Evolutionary conservation across 106 monocot genomes (phyloP).

Genomic region (Platanthera zijinensis): DNA sequence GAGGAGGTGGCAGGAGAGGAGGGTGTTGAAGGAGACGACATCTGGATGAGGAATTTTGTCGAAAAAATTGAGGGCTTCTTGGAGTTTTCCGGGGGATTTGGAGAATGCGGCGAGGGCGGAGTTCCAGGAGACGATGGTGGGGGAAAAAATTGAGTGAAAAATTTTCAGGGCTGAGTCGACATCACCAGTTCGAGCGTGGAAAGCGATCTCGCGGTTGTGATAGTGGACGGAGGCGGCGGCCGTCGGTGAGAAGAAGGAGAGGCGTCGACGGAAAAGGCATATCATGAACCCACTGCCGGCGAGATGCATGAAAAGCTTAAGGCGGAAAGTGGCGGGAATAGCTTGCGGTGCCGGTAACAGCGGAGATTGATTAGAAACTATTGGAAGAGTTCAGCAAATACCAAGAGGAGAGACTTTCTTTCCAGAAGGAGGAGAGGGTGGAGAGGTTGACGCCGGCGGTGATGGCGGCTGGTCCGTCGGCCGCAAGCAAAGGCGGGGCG

Average conservation of each 20-base stretch:
- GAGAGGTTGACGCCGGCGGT: too few species aligned
- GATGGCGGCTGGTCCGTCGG: too few species aligned
- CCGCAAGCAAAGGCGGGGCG: too few species aligned
- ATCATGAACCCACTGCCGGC: neutral
- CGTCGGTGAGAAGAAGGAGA: neutral
- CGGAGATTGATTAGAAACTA: too few species aligned
- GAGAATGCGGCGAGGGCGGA: constrained; percentile 45
- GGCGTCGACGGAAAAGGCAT: neutral
- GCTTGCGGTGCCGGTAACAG: too few species aligned
- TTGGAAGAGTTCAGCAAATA: too few species aligned
- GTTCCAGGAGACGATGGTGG: constrained; percentile 44
- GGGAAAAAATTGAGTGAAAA: constrained; percentile 37
- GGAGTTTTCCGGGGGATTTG: constrained; percentile 22
- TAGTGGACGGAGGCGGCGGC: constrained; percentile 1
- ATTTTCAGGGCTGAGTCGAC: constrained; percentile 26
- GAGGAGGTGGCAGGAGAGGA: constrained; percentile 57
- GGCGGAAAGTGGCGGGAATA: neutral
- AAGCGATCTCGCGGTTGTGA: constrained; percentile 24
- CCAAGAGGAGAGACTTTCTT: too few species aligned
- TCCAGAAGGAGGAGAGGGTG: too few species aligned
- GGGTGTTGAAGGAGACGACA: constrained; percentile 62
- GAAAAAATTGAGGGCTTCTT: constrained; percentile 42
- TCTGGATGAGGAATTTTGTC: constrained; percentile 50
- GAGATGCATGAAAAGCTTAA: neutral
- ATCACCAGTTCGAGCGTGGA: constrained; percentile 33